These are phyloP conservation scores for Dissoconium aciculare DNA, from an alignment of 2,329 filamentous ascomycete genomes.

Conservation along the genomic window DNA sequence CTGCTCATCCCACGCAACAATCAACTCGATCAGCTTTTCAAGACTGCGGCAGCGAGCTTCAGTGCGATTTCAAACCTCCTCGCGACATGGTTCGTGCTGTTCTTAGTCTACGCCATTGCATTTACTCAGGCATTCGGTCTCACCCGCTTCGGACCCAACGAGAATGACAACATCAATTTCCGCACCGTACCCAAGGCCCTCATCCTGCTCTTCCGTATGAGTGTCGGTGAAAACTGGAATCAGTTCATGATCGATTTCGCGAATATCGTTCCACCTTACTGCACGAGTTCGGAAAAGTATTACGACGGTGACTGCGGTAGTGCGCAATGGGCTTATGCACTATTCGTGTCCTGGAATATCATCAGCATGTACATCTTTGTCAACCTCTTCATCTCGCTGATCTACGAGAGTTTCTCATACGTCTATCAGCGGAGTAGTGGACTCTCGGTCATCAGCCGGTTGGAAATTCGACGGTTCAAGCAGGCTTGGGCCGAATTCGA, in stretches of 20 bases:
- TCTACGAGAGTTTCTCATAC: slow-evolving; percentile 98
- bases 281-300: slow-evolving; percentile 56
- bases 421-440: slow-evolving; percentile 94
- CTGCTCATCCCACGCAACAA: slow-evolving; percentile 92
- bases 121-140: slow-evolving; percentile 91
- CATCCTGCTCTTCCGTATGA: slow-evolving; percentile 84
- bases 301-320: slow-evolving; percentile 89
- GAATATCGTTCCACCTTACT: slow-evolving; percentile 61
- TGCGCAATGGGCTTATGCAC: slow-evolving; percentile 65
- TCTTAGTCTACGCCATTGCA: slow-evolving; percentile 90
- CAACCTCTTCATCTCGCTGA: slow-evolving; percentile 93
- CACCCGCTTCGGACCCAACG: slow-evolving; percentile 65
- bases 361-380: slow-evolving; percentile 99
- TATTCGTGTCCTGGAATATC: slow-evolving; percentile 97
- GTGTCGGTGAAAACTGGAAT: slow-evolving; percentile 93
- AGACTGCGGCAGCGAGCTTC: slow-evolving; percentile 88
- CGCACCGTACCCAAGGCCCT: slow-evolving; percentile 85
- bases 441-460: slow-evolving; percentile 75
- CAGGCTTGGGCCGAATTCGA: slow-evolving; percentile 96
- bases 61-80: slow-evolving; percentile 80
- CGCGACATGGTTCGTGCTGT: slow-evolving; percentile 94
- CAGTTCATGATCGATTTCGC: slow-evolving; percentile 93
- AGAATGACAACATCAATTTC: slow-evolving; percentile 74
- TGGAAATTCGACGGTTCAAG: slow-evolving; percentile 93
- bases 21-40: slow-evolving; percentile 93